Base-by-base conservation (phyloP, 2,329 filamentous ascomycete genomes). In the Corynespora cassiicola region DNA sequence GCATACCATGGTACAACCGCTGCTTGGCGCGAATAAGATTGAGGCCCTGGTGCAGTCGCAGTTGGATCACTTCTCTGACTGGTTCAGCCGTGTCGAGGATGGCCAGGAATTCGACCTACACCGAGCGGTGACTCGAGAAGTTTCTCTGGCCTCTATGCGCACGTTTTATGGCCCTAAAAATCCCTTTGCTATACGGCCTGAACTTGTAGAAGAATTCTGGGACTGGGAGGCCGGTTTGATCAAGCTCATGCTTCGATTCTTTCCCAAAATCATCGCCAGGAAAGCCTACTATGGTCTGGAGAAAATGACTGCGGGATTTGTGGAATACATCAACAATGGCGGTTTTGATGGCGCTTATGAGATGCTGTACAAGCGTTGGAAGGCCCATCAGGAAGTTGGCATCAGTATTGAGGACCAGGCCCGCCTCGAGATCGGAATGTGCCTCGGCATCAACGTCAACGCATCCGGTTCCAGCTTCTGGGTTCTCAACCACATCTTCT, bases 151-250 rank as follows among this genome's bases (percentile, higher is more conserved):
- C 5, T 72, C 70, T 0, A 61, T 62, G 7, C 45, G 63, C 17
- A 65, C 70, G 3, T 55, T 79, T 15, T 76, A 71, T 29, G 75
- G 76, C 2, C 63, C 70, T 1, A 41, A 68, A 2, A 75, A 77
- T 39, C 73, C 74, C 0, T 63, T 76, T 20, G 59, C 49, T n/a
- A 31, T 54, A 1, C 50, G 74, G 7, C 52, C 61, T 3, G 45
- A 44, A 7, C 45, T 75, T 3, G 36, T 71, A 2, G 54, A 73
- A 6, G 61, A 63, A n/a, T 62, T 75, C n/a, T 69, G 70, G 70
- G 58, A 67, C n/a, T 69, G 71, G 43, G 73, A 75, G 30, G 38
- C 33, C 7, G 67, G 62, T 28, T 38, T 69, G 18, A 40, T 58
- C 3, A 36, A 31, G 2, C 51, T 70, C 1, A 50, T 71, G 25